phyloP scores from a whole-genome alignment of 345 rosid genomes.

The Cardiospermum halicacabum region DNA sequence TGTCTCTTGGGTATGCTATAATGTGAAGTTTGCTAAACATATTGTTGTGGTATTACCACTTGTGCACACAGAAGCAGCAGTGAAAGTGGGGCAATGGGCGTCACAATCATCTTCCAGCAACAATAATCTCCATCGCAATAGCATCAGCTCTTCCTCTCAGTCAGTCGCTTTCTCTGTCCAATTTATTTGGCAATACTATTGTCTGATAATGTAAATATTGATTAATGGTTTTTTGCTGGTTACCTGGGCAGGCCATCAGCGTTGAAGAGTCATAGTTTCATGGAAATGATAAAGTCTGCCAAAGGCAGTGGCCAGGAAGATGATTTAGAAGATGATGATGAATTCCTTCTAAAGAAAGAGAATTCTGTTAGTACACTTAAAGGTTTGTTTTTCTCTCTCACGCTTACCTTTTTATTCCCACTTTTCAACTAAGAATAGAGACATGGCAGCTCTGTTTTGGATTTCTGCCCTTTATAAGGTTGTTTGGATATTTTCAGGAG shows the following conservation, averaged over 20 bases:
- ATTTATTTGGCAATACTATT: not conserved
- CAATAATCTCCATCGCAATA: conserved; percentile 42
- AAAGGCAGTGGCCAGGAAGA: conserved; percentile 56
- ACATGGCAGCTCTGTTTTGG: not conserved
- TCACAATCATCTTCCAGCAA: conserved; percentile 55
- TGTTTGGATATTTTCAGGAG: conserved; percentile 32
- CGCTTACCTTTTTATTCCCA: not conserved
- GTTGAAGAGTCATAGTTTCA: conserved; percentile 69
- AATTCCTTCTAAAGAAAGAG: conserved; percentile 65
- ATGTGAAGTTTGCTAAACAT: not conserved
- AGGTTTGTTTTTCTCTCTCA: conserved; percentile 33
- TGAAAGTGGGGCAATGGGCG: conserved; percentile 50
- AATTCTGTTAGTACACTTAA: conserved; percentile 41
- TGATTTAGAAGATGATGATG: conserved; percentile 74
- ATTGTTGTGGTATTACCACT: conserved; percentile 19
- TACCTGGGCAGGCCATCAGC: conserved; percentile 48
- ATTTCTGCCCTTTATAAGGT: not conserved
- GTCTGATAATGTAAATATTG: not conserved
- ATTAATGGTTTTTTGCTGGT: conserved; percentile 2
- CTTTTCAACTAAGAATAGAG: not conserved
- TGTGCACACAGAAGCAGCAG: conserved; percentile 35
- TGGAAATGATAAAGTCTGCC: conserved; percentile 86
- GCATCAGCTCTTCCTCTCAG: conserved; percentile 73
- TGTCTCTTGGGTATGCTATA: not conserved
- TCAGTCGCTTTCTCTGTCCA: conserved; percentile 32